These are phyloP conservation scores for Wickerhamomyces sp. DNA, from an alignment of 1,139 yeast species.

Conservation along the genomic window DNA sequence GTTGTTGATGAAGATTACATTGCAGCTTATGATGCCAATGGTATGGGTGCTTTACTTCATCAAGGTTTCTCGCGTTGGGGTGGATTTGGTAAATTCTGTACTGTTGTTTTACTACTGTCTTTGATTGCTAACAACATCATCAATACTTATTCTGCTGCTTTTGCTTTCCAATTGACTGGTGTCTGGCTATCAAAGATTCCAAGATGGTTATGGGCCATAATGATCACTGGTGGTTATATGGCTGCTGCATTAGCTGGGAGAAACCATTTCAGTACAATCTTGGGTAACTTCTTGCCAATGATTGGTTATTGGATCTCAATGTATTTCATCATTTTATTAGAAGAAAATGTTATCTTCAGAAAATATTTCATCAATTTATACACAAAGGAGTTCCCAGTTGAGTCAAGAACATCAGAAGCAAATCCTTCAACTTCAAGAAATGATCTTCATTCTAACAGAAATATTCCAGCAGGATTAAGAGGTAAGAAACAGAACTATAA, in stretches of 20 bases:
- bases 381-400: conserved; percentile 45
- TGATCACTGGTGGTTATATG: conserved; percentile 60
- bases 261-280: conserved; percentile 65
- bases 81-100: conserved; percentile 72
- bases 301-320: conserved; percentile 91
- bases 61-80: conserved; percentile 73
- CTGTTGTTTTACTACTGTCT: conserved; percentile 64
- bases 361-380: conserved; percentile 44
- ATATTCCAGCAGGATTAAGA: conserved; percentile 16
- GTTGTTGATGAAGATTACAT: conserved; percentile 56
- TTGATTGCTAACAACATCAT: conserved; percentile 75
- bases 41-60: conserved; percentile 75
- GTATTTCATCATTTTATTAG: conserved; percentile 65
- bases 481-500: conserved; percentile 41
- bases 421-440: too few relatives aligned
- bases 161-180: conserved; percentile 72
- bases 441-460: background rate
- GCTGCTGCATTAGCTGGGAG: conserved; percentile 75
- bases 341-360: conserved; percentile 74
- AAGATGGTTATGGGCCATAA: conserved; percentile 72
- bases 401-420: too few relatives aligned
- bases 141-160: conserved; percentile 81
- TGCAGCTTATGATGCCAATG: conserved; percentile 49
- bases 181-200: conserved; percentile 60
- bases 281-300: conserved; percentile 91